Evolutionary conservation across 805 yeast species (phyloP), one percentile per base, ranked within the genome.

Genomic region (Danielozyma ontarioensis): DNA sequence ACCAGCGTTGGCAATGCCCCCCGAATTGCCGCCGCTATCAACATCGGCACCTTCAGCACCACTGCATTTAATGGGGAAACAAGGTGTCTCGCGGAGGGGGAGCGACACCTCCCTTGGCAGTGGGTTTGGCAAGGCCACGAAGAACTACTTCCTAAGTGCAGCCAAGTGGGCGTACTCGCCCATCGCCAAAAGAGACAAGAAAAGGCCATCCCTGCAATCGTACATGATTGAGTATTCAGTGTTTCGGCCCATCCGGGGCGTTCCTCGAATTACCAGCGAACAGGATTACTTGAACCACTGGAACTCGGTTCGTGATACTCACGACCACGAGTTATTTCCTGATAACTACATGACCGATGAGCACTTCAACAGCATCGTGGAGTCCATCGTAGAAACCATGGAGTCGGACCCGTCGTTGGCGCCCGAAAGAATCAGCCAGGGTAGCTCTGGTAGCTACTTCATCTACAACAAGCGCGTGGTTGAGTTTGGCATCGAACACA

Each of bases 361-460:
- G 8, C 52, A 57, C 10, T 77, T 72, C 42, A 50, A 58, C n/a
- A 55, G 60, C 23, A 67, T 74, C 1, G 57, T 63, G 2, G 51
- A 50, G 5, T 74, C 78, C 2, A 72, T 79, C n/a, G n/a, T n/a
- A n/a, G n/a, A n/a, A n/a, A n/a, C n/a, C n/a, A n/a, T n/a, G n/a
- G n/a, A n/a, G n/a, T 70, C 64, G 23, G 32, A 39, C 3, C 53
- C 50, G 10, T 68, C 63, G 5, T 53, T 72, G 4, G 55, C 56
- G 17, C 84, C 87, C 0, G 46, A 53, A 31, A 54, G 83, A 33
- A 80, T 82, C 5, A 46, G 76, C 17, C 70, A 76, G 13, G 89
- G 89, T 0, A 78, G 85, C 2, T 76, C 84, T 0, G 89, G 89
- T 1, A 74, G 82, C 34, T 81, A 81, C 48, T 82, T 81, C 49